Percentiles rank a stretch among this genome's conserved stretches.
These are phyloP conservation scores for Diaporthe capsici DNA, from an alignment of 2,329 filamentous ascomycete genomes.

Conservation along the genomic window DNA sequence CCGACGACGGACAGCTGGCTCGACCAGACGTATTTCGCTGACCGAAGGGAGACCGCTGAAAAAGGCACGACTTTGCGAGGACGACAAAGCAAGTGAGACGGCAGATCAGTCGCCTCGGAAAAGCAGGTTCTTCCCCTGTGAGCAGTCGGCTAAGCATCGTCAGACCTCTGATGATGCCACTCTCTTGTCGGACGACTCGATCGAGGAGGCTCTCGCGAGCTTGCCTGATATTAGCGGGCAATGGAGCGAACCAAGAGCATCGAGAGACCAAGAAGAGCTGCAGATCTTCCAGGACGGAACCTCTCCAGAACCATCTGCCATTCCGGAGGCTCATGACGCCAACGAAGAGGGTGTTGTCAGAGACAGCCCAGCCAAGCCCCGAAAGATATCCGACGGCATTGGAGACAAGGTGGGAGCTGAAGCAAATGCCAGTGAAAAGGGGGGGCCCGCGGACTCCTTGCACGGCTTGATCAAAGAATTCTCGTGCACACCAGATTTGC, in stretches of 20 bases:
- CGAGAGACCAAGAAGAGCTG: conserved; percentile 57
- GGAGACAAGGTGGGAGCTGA: background rate
- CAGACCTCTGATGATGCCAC: conserved; percentile 59
- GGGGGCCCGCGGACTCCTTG: conserved; percentile 44
- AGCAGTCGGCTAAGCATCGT: conserved; percentile 46
- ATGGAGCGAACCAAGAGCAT: conserved; percentile 58
- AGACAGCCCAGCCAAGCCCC: conserved; percentile 44
- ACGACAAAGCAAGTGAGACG: conserved; percentile 50
- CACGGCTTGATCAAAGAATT: conserved; percentile 46
- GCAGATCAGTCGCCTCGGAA: conserved; percentile 55
- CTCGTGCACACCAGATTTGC: conserved; percentile 44
- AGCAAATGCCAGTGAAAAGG: background rate
- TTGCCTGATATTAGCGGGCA: conserved; percentile 65
- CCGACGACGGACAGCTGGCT: conserved; percentile 47
- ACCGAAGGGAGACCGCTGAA: conserved; percentile 62
- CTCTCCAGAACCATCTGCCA: background rate
- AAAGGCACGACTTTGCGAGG: conserved; percentile 69
- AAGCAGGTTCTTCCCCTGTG: conserved; percentile 68
- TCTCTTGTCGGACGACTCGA: conserved; percentile 67
- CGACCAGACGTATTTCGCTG: conserved; percentile 43
- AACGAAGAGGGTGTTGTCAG: conserved; percentile 27
- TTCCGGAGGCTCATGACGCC: background rate
- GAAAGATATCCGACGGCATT: conserved; percentile 37
- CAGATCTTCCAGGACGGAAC: conserved; percentile 60
- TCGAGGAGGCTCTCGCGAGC: conserved; percentile 66